Evolutionary conservation across 768 basidiomycete genomes (phyloP).

Genomic region (Leccinum sublutescens): DNA sequence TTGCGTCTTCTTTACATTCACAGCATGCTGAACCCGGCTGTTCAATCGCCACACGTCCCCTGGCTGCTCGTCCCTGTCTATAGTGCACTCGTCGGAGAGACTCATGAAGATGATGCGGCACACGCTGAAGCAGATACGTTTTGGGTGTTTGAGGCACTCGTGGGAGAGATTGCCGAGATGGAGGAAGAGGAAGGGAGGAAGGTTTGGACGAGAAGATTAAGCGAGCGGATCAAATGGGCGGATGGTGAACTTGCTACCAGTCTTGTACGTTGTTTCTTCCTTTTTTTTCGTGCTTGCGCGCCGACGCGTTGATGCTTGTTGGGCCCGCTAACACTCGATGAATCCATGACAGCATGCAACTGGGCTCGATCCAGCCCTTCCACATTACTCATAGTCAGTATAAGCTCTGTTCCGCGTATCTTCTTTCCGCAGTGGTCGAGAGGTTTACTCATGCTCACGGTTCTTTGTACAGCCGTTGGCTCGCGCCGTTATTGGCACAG

Average conservation of each 20-base stretch:
- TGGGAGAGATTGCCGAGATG: conserved; percentile 72
- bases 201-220: conserved; percentile 61
- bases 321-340: neutral
- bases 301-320: neutral
- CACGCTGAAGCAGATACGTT: conserved; percentile 81
- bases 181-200: conserved; percentile 64
- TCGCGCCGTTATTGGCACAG: conserved; percentile 68
- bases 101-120: conserved; percentile 55
- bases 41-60: conserved; percentile 64
- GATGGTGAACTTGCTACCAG: conserved; percentile 60
- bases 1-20: conserved; percentile 73
- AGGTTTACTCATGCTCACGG: neutral
- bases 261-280: conserved; percentile 42
- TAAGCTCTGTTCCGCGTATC: neutral
- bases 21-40: conserved; percentile 67
- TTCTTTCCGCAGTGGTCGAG: neutral
- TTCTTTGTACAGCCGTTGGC: conserved; percentile 57
- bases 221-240: conserved; percentile 57
- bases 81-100: conserved; percentile 57
- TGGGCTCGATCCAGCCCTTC: conserved; percentile 67
- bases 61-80: conserved; percentile 72
- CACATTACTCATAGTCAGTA: conserved; percentile 79
- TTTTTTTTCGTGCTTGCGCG: neutral
- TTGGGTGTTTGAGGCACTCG: conserved; percentile 75
- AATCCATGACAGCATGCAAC: conserved; percentile 46